phyloP scores from a whole-genome alignment of 208 protist species.

The Wallacemonas sp. region DNA sequence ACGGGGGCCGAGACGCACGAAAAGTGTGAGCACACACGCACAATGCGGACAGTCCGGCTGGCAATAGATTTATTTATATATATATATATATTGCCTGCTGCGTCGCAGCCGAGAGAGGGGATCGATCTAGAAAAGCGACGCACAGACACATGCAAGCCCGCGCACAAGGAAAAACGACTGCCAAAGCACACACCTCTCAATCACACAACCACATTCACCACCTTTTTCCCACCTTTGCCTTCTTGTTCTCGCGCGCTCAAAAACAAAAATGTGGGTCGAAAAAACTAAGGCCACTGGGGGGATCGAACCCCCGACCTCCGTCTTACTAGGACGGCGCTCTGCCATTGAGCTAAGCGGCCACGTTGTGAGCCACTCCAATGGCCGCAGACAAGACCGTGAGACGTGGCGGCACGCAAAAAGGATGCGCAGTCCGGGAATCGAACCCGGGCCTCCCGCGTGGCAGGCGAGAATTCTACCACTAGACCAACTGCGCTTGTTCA shows the following conservation, averaged over 20 bases:
- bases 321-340: constrained; percentile 93
- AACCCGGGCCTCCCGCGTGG: constrained; percentile 93
- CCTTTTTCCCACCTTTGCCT: constrained; percentile 2
- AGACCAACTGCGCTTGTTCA: constrained; percentile 86
- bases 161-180: too few species aligned
- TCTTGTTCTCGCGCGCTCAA: neutral
- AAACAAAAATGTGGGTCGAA: constrained; percentile 1
- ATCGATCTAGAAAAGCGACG: too few species aligned
- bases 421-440: constrained; percentile 93
- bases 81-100: too few species aligned
- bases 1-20: neutral
- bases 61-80: too few species aligned
- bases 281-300: constrained; percentile 85
- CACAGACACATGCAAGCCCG: too few species aligned
- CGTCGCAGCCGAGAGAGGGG: too few species aligned
- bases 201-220: neutral
- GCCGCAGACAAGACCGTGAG: neutral
- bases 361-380: neutral
- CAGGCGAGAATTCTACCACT: constrained; percentile 94
- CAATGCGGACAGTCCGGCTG: too few species aligned
- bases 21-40: too few species aligned
- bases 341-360: constrained; percentile 92
- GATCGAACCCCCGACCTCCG: constrained; percentile 93
- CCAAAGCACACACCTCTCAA: too few species aligned
- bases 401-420: constrained; percentile 33